Evolutionary conservation across 306 rosid species (phyloP).

Genomic region (Crotalaria pallida): DNA sequence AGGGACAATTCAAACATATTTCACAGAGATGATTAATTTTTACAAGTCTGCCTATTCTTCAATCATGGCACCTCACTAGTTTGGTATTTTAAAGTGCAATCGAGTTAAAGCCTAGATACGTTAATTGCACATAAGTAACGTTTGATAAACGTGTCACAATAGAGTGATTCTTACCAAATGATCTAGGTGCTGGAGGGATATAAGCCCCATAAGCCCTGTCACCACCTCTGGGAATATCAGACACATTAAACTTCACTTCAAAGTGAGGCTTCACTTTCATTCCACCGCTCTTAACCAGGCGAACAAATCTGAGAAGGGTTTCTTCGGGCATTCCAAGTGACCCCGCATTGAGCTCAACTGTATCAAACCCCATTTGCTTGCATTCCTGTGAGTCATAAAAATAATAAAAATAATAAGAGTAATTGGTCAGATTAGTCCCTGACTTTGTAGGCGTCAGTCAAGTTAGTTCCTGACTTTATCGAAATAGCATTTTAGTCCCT

Average conservation of each 20-base stretch:
- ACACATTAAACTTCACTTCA: slow-evolving; percentile 64
- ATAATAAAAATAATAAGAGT: no score
- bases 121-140: neutral
- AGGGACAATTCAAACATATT: neutral
- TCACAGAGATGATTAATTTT: neutral
- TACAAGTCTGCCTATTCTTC: neutral
- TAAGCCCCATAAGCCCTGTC: slow-evolving; percentile 88
- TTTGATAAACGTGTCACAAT: no score
- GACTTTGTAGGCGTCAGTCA: no score
- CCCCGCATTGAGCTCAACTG: slow-evolving; percentile 67
- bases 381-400: slow-evolving; percentile 64
- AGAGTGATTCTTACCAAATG: slow-evolving; percentile 46
- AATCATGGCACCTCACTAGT: neutral
- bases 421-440: no score
- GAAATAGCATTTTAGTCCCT: no score
- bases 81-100: neutral
- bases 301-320: slow-evolving; percentile 66
- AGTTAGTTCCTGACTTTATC: no score
- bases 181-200: slow-evolving; percentile 57
- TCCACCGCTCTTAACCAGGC: slow-evolving; percentile 75
- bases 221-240: slow-evolving; percentile 64
- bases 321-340: slow-evolving; percentile 83
- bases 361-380: slow-evolving; percentile 80
- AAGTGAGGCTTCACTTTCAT: slow-evolving; percentile 72
- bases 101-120: neutral